Conservation (phyloP, 2,329 filamentous ascomycete genomes). For the Cladosporium sp. region DNA sequence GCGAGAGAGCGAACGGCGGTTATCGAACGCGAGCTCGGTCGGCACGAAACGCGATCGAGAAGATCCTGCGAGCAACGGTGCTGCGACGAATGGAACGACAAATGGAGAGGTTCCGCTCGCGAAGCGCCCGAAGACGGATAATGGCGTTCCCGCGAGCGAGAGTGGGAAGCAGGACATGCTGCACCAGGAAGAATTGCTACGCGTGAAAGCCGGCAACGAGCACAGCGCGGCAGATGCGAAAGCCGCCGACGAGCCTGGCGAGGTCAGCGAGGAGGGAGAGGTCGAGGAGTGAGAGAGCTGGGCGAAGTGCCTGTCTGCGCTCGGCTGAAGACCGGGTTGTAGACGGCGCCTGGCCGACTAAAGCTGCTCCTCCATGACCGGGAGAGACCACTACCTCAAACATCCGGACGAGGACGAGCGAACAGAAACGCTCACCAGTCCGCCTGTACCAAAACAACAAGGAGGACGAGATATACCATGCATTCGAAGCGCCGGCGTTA, state of each 20-base stretch:
- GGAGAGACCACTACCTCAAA: too few species aligned
- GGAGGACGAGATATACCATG: too few species aligned
- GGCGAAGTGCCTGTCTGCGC: too few species aligned
- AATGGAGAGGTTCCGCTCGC: conserved; percentile 5
- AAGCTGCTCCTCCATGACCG: too few species aligned
- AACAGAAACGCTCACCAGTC: too few species aligned
- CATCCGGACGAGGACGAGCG: too few species aligned
- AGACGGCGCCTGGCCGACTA: too few species aligned
- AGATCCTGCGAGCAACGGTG: conserved; percentile 15
- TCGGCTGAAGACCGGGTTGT: too few species aligned
- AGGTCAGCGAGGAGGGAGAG: conserved; percentile 33
- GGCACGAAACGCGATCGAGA: conserved; percentile 27
- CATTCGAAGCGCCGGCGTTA: too few species aligned
- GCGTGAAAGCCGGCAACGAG: conserved; percentile 24
- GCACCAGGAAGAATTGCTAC: conserved; percentile 22
- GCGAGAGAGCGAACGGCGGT: conserved; percentile 24
- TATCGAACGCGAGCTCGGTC: conserved; percentile 25
- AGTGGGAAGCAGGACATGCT: conserved; percentile 18
- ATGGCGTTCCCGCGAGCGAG: conserved; percentile 12
- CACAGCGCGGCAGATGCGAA: conserved; percentile 21
- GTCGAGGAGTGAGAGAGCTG: conserved; percentile 34
- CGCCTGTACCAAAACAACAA: too few species aligned
- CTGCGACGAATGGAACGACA: conserved; percentile 10
- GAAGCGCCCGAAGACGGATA: conserved; percentile 10
- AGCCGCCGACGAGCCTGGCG: conserved; percentile 12